Conservation (phyloP, 1,284 basidiomycete genomes). For the Schizophyllum commune region DNA sequence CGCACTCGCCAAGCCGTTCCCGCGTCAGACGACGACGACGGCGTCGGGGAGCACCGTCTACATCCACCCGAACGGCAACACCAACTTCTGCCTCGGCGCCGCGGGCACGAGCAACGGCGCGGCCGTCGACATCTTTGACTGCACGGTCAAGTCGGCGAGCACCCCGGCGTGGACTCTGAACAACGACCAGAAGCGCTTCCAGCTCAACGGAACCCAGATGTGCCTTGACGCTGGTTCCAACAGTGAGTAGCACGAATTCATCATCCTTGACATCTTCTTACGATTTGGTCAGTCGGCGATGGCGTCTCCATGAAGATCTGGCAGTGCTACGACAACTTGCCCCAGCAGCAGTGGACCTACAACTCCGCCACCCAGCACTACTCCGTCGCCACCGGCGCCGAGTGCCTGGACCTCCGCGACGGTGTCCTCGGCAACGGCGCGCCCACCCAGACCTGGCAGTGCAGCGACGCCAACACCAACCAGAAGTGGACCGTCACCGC, state of each 20-base stretch:
- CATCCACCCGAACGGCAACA: conserved; percentile 1
- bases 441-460: conserved; percentile 14
- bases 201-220: background rate
- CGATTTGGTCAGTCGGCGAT: background rate
- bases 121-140: background rate
- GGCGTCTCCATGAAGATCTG: background rate
- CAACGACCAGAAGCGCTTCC: background rate
- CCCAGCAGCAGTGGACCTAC: background rate
- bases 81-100: background rate
- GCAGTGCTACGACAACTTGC: background rate
- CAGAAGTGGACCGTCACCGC: conserved; percentile 4
- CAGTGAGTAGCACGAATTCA: background rate
- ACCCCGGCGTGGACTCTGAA: background rate
- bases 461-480: conserved; percentile 8
- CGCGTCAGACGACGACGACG: background rate
- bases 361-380: background rate
- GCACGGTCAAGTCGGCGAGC: background rate
- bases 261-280: background rate
- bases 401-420: conserved; percentile 14
- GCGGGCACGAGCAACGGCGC: background rate
- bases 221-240: background rate
- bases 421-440: conserved; percentile 10
- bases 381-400: background rate
- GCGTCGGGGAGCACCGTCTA: background rate
- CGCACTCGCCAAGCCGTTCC: background rate